Percentiles rank a stretch among this genome's conserved stretches.
Evolutionary conservation across 345 rosid genomes (phyloP).

Genomic region (Nephelium lappaceum): DNA sequence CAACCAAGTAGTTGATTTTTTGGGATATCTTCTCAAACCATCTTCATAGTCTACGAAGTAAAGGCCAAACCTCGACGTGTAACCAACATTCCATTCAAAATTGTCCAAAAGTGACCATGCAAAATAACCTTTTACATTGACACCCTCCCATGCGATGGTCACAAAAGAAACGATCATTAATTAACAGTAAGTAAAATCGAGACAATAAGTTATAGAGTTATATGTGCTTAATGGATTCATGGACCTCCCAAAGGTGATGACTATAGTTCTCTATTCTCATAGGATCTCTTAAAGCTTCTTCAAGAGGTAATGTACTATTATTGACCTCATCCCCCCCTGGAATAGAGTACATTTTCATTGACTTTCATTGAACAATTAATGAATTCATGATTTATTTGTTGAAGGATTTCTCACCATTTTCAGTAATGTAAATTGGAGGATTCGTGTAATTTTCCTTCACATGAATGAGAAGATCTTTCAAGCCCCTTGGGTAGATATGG

Average conservation of each 20-base stretch:
- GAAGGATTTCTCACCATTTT: conserved; percentile 44
- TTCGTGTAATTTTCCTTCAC: conserved; percentile 41
- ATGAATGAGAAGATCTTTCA: conserved; percentile 38
- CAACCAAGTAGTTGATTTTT: conserved; percentile 33
- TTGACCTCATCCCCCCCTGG: background rate
- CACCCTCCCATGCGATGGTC: background rate
- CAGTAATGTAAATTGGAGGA: conserved; percentile 51
- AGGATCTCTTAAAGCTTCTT: conserved; percentile 18
- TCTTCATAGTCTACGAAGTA: conserved; percentile 39
- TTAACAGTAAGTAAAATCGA: too few species aligned
- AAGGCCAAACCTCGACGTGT: conserved; percentile 36
- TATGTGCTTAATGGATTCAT: conserved; percentile 15
- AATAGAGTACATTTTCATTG: too few species aligned
- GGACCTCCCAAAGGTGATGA: conserved; percentile 18
- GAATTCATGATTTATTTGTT: too few species aligned
- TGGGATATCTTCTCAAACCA: conserved; percentile 41
- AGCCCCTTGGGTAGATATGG: conserved; percentile 48
- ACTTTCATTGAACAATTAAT: too few species aligned
- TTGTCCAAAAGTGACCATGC: conserved; percentile 2
- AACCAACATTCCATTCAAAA: conserved; percentile 46
- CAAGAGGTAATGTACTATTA: conserved; percentile 21
- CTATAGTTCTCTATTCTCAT: conserved; percentile 11
- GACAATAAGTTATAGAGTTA: too few species aligned
- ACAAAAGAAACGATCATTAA: background rate
- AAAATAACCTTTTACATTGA: too few species aligned